Evolutionary conservation across 352 stramenopile genomes (phyloP), one percentile per base, ranked within the genome.

Genomic region (Pythium oligandrum): DNA sequence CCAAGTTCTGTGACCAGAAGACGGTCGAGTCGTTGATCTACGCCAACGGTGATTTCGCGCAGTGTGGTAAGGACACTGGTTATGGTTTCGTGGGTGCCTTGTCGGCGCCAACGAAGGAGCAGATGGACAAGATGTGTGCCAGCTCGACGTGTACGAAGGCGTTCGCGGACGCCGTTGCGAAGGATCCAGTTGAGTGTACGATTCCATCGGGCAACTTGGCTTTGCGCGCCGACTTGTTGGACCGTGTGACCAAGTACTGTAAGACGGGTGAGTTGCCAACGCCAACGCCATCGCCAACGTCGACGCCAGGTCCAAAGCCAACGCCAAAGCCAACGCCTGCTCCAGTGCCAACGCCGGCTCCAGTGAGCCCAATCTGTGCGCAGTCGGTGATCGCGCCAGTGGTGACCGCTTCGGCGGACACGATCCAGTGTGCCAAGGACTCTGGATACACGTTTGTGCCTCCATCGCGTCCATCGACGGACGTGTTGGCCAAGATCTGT

Each of bases 401-500:
- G 31, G 46, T 39, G 30, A 55, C 45, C 34, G 54, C 40, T 11
- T 53, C 55, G 2, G 33, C 32, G 17, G 44, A 62, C 39, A 37
- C 54, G 34, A 55, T 42, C 8, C 38, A 37, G 7, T 58, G 52
- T 6, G 52, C 42, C 31, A 44, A 37, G 43, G 36, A 44, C 4
- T 38, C 42, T 44, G 51, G 34, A 1, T 61, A 51, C 44, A 30
- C 48, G 43, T 66, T 66, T 48, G 48, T 66, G 50, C 53, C 59
- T 6, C 34, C 57, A 48, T 44, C 52, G 47, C 53, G 59, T 57
- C 59, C 53, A 42, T 49, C 53, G 48, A 31, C 30, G n/a, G 40
- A 33, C 2, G 42, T 54, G 48, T 3, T 66, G 53, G 36, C 35
- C 31, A 61, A 60, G 43, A 66, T 66, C 35, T 66, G 59, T 50